Evolutionary conservation across 768 basidiomycete genomes (phyloP), one percentile per base, ranked within the genome.

Genomic region (Hemileccinum impolitum): DNA sequence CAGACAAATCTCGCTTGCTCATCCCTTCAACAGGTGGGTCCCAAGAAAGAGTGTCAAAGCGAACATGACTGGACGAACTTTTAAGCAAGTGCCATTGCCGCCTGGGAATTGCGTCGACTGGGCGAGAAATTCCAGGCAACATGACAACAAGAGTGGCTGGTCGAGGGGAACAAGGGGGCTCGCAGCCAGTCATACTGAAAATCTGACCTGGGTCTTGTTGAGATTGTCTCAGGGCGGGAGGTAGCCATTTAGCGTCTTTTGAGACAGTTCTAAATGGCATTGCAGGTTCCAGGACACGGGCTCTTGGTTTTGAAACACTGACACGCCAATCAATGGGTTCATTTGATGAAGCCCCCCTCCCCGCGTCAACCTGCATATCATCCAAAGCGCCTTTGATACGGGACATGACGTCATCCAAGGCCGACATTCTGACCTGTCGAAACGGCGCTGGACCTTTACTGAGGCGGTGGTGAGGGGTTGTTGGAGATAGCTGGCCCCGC

Each of bases 381-480:
- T 81, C 78, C 48, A 93, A 60, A 13, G 84, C 90, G 28, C 87
- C 90, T 60, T 85, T 92, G 60, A 93, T 91, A 36, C 90, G 80
- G 6, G 87, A 88, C 79, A 93, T 90, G 23, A 82, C 79, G 61
- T 93, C 88, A 60, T 89, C 82, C 53, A 92, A 68, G 15, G 88
- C 78, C 3, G 87, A 84, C 81, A 90, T 88, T 26, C 77, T 68
- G 17, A 72, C 74, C 42, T 81, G 77, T 38, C 75, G 70, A 54
- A 70, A 79, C 4, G 68, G 60, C 8, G 63, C 47, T 11, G 55
- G 50, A 11, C 50, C 56, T 47, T 58, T 66, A 26, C 48, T 36
- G 25, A 45, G 51, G 31, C 65, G 67, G 35, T 68, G 60, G 3
- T 58, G 48, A 26, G 55, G 50, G 25, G 25, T 21, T 14, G 51